phyloP scores from a whole-genome alignment of 2,329 filamentous ascomycete species.

The Fusarium euwallaceae region DNA sequence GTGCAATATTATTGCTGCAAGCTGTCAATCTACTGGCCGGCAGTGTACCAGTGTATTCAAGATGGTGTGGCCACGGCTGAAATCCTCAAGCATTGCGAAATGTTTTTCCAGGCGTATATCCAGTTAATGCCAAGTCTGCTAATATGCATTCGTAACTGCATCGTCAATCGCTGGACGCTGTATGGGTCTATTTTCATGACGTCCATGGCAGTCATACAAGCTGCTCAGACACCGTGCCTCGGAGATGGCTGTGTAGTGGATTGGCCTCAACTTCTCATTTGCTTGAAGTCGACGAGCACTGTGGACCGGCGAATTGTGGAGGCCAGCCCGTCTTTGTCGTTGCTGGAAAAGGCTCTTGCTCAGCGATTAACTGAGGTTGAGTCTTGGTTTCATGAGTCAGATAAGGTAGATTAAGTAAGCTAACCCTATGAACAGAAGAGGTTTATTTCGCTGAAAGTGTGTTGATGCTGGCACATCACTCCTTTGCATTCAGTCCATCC shows the following conservation, averaged over 20 bases:
- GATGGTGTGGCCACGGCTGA: not conserved
- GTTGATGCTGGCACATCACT: not conserved
- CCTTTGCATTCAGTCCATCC: not conserved
- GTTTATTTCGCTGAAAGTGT: not conserved
- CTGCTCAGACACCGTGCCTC: not conserved
- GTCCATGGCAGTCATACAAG: not conserved
- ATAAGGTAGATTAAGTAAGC: not conserved
- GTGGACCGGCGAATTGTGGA: not conserved
- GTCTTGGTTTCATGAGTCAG: not conserved
- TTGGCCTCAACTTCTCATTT: not conserved
- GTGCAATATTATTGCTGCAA: conserved; percentile 4
- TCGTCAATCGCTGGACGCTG: not conserved
- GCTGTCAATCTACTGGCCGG: conserved; percentile 8
- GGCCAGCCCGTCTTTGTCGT: not conserved
- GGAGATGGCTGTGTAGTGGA: not conserved
- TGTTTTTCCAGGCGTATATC: conserved; percentile 7
- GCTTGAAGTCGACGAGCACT: not conserved
- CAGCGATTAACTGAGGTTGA: not conserved
- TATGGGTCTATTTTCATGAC: not conserved
- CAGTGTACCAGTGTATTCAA: conserved; percentile 6
- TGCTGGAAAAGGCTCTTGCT: not conserved
- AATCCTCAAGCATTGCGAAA: not conserved
- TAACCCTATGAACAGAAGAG: not conserved
- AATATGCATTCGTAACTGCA: not conserved
- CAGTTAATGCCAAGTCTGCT: not conserved